Evolutionary conservation across 2,329 filamentous ascomycete species (phyloP).

Genomic region (Aspergillus neoniger): DNA sequence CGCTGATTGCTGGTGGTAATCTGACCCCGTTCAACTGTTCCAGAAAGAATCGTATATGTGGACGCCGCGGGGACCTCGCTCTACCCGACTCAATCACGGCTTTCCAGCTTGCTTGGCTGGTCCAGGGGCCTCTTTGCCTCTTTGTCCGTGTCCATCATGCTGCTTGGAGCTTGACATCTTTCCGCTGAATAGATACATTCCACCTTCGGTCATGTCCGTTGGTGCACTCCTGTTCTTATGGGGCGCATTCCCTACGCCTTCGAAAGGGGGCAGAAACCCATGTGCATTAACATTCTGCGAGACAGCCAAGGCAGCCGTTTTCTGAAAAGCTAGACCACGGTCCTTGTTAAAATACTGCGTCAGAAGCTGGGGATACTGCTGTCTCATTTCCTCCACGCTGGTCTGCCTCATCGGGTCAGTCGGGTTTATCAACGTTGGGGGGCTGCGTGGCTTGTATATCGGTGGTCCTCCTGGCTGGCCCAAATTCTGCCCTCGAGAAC

Average conservation of each 20-base stretch:
- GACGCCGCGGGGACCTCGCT: neutral
- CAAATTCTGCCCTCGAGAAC: neutral
- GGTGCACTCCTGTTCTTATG: neutral
- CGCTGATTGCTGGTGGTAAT: neutral
- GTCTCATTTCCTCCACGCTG: constrained; percentile 10
- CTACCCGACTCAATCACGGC: neutral
- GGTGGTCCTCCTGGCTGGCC: neutral
- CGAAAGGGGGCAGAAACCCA: constrained; percentile 32
- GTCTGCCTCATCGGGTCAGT: neutral
- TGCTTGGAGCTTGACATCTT: neutral
- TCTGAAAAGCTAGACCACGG: constrained; percentile 23
- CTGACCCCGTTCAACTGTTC: neutral
- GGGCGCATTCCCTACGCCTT: constrained; percentile 29
- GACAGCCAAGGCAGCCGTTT: constrained; percentile 30
- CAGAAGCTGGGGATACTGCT: constrained; percentile 21
- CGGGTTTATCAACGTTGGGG: neutral
- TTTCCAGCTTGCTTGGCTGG: neutral
- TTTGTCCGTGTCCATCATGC: neutral
- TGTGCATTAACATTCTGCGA: constrained; percentile 35
- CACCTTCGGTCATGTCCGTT: constrained; percentile 1
- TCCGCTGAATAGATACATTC: neutral
- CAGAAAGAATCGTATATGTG: neutral
- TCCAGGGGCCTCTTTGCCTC: neutral
- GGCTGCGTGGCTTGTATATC: neutral
- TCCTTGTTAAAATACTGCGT: constrained; percentile 25